Conservation (phyloP, 352 stramenopile genomes). For the Pythium aphanidermatum region DNA sequence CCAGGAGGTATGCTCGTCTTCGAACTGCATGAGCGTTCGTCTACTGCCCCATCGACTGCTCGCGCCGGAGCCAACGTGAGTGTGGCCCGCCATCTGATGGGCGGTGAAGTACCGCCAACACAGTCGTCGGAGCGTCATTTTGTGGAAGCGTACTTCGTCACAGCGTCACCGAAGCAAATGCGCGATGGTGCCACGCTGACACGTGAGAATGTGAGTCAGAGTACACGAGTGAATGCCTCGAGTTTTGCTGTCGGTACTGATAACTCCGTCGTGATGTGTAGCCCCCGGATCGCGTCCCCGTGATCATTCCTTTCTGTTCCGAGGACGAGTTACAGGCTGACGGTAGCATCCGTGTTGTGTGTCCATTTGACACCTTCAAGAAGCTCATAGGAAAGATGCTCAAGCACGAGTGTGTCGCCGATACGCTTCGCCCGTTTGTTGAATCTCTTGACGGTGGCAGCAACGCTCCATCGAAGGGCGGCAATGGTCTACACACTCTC, state of each 20-base stretch:
- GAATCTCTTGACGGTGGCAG: conserved; percentile 30
- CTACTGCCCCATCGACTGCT: conserved; percentile 9
- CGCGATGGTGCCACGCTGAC: conserved; percentile 49
- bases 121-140: no score
- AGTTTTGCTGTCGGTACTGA: not conserved
- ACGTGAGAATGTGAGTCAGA: conserved; percentile 44
- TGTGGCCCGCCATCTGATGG: conserved; percentile 5
- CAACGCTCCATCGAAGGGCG: conserved; percentile 1
- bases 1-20: conserved; percentile 74
- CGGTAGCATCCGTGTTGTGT: conserved; percentile 43
- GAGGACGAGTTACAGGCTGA: conserved; percentile 42
- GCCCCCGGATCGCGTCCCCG: conserved; percentile 51
- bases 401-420: conserved; percentile 61
- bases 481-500: conserved; percentile 10
- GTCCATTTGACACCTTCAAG: conserved; percentile 63
- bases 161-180: conserved; percentile 67
- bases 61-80: not conserved
- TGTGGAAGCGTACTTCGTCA: conserved; percentile 68
- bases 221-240: conserved; percentile 27
- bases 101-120: no score
- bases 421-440: conserved; percentile 62
- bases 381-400: conserved; percentile 51
- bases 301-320: conserved; percentile 66
- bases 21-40: conserved; percentile 44
- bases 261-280: conserved; percentile 13